Base-by-base conservation (phyloP, 371 early-diverging fungal species). In the Paraphysoderma sedebokerense region DNA sequence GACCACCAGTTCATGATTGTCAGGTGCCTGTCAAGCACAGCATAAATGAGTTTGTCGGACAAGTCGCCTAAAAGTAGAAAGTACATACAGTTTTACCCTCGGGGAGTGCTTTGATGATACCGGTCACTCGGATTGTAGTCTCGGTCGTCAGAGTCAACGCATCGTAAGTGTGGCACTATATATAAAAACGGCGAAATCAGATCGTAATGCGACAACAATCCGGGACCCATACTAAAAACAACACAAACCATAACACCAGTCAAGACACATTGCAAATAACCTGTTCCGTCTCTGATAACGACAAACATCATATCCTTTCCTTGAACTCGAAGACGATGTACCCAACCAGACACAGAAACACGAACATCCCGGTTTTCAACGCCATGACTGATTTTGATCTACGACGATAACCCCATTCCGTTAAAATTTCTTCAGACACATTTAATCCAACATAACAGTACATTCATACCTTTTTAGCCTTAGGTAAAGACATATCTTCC, bases 251-350 rank as follows among this genome's bases (percentile, higher is more conserved):
- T 71, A 52, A 68, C 67, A 49, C 87, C 87, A 32, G 79, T 87
- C 50, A 98, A 65, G 33, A 96, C 79, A 65, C 90, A 87, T 65
- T 98, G 98, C 51, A 98, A 62, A 54, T 72, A 87, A 13, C 92
- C 98, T 36, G 86, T 72, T 38, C 98, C 98, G 61, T 98, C 98
- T 50, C 98, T 79, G 48, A 98, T 65, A 12, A 91, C 77, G 28
- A 92, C 55, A 59, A 97, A 95, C 74, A 80, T 81, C 83, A 97
- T 81, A 69, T 89, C 88, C 67, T 89, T 92, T 53, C 96, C 95
- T 69, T 97, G 95, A 29, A 81, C 82, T 52, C 96, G 86, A 50
- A 82, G 71, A 49, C 91, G 82, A 65, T 92, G 92, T 32, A 96
- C 92, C 98, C 98, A 97, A 46, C 93, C 98, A 37, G 74, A 79